Evolutionary conservation across 139 green algal genomes (phyloP), one percentile per base, ranked within the genome.

Genomic region (Prasinococcaceae sp.): DNA sequence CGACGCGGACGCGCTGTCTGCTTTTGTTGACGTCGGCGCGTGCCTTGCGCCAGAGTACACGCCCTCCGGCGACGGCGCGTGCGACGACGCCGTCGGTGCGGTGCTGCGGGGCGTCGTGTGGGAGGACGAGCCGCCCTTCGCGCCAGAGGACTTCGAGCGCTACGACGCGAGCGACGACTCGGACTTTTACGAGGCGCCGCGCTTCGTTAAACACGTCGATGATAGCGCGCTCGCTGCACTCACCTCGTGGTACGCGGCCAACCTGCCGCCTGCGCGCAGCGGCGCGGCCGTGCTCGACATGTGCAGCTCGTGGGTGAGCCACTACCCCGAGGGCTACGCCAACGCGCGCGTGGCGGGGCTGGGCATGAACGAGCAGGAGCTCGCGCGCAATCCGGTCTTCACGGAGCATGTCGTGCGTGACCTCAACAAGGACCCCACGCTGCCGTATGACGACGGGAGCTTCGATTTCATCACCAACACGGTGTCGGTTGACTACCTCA

Each of bases 191-290:
- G 62, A 61, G 22, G 19, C 61, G 10, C 81, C 83, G 0, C 66
- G 84, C 17, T 88, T 92, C 53, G 84, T 94, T 17, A 84, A 74
- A 8, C 84, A 94, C 71, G 93, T 94, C 53, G 84, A 94, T 45
- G 83, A 93, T 35, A 39, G 40, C 17, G 84, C 84, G 2, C 86
- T 94, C 45, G 60, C 60, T 8, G 69, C 82, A 1, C 67, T 94
- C 5, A 92, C 81, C 58, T 81, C 69, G 29, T 83, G 78, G 39
- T 88, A 88, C 39, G 46, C 40, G 0, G 22, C 66, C 29, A 52
- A 68, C 9, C 76, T 88, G 28, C 80, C 79, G 5, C 17, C 17
- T 17, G 74, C 68, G 25, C 44, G 24, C 16, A n/a, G 70, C 23
- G 65, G 77, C 42, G 38, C 54, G 0, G 74, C 74, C 1, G 9